Evolutionary conservation across 2,329 filamentous ascomycete genomes (phyloP).

Genomic region (Aspergillus aculeatinus): DNA sequence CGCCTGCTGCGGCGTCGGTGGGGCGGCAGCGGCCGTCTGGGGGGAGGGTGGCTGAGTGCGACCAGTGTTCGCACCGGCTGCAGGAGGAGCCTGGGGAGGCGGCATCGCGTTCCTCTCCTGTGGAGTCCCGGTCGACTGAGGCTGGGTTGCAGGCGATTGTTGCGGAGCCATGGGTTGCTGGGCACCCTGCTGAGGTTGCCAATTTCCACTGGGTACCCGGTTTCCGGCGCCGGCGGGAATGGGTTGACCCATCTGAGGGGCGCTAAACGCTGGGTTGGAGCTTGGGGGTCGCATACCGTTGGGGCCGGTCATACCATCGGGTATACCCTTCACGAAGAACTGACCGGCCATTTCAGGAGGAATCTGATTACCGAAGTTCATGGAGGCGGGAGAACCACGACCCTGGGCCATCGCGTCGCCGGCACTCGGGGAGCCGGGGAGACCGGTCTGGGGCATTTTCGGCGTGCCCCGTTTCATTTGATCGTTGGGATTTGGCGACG

Average conservation of each 20-base stretch:
- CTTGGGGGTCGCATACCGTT: conserved; percentile 60
- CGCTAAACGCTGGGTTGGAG: conserved; percentile 51
- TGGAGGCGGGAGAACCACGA: conserved; percentile 60
- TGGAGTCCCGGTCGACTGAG: conserved; percentile 54
- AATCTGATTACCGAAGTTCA: conserved; percentile 54
- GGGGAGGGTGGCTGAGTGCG: conserved; percentile 47
- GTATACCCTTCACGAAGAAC: conserved; percentile 48
- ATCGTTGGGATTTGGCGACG: conserved; percentile 62
- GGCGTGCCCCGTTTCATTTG: conserved; percentile 64
- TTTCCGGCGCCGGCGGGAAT: conserved; percentile 38
- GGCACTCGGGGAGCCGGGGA: conserved; percentile 58
- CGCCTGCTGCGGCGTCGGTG: conserved; percentile 62
- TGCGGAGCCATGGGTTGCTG: conserved; percentile 50
- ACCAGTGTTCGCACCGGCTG: conserved; percentile 39
- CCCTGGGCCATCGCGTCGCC: conserved; percentile 56
- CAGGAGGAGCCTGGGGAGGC: conserved; percentile 48
- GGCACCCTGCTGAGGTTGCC: conserved; percentile 40
- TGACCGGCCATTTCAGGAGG: conserved; percentile 46
- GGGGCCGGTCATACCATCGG: conserved; percentile 42
- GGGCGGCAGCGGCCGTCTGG: conserved; percentile 48
- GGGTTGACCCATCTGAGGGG: conserved; percentile 46
- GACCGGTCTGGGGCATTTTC: conserved; percentile 57
- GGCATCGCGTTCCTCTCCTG: conserved; percentile 57
- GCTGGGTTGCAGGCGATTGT: conserved; percentile 44
- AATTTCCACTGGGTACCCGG: conserved; percentile 43